Percentiles rank a stretch among this genome's conserved stretches.
Conservation (phyloP, 2,329 filamentous ascomycete genomes). For the Pseudocercospora pini-densiflorae region DNA sequence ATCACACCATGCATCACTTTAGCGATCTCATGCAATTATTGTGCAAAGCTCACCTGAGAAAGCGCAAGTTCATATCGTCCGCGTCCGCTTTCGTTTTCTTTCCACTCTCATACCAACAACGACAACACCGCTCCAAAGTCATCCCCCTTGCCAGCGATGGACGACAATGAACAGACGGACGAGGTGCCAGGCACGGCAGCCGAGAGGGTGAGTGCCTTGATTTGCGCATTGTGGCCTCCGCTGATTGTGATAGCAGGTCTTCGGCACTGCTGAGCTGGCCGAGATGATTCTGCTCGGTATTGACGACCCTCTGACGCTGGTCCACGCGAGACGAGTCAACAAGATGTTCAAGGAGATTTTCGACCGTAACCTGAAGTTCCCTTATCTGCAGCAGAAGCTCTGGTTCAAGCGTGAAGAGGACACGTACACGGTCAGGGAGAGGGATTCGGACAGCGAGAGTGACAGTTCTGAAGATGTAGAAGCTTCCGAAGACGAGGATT, state of each 20-base stretch:
- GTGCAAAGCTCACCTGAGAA: neutral
- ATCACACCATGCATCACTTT: neutral
- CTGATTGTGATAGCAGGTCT: neutral
- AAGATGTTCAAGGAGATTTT: neutral
- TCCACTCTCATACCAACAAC: neutral
- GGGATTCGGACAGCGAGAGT: no score
- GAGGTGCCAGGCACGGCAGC: neutral
- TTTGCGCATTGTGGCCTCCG: neutral
- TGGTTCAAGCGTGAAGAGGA: no score
- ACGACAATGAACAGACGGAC: neutral
- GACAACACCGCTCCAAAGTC: neutral
- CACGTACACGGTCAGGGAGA: no score
- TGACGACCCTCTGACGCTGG: neutral
- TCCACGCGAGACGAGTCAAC: constrained; percentile 29
- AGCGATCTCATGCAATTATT: neutral
- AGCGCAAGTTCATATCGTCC: neutral
- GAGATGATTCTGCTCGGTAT: neutral
- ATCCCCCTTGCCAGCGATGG: neutral
- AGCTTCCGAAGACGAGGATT: no score
- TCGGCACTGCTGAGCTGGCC: neutral
- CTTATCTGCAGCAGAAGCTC: no score
- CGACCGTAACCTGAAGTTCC: neutral
- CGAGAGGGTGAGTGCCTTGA: neutral
- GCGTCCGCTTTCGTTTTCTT: neutral
- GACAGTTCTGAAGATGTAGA: no score